Conservation (phyloP, 345 rosid genomes). For the Turnera subulata region DNA sequence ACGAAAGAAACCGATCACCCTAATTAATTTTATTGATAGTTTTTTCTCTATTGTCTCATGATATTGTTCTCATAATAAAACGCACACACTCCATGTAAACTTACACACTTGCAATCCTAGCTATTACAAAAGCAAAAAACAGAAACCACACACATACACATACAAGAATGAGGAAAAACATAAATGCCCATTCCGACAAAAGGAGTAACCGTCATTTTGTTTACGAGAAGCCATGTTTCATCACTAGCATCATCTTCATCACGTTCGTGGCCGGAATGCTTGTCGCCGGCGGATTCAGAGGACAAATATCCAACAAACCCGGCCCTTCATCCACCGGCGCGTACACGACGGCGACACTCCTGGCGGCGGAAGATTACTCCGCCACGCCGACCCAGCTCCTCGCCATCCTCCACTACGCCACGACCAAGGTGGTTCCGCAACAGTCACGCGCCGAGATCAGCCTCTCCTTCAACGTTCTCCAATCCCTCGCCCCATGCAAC, state of each 20-base stretch:
- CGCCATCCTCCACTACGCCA: slow-evolving; percentile 73
- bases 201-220: slow-evolving; percentile 2
- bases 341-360: not conserved
- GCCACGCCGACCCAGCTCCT: slow-evolving; percentile 53
- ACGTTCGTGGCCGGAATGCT: not conserved
- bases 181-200: not conserved
- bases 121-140: not conserved
- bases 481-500: slow-evolving; percentile 45
- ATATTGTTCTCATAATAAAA: not conserved
- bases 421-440: slow-evolving; percentile 51
- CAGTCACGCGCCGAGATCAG: slow-evolving; percentile 51
- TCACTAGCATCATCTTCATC: not conserved
- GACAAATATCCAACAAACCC: not conserved
- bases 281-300: not conserved
- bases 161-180: slow-evolving; percentile 11
- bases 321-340: not conserved
- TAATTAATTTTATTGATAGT: too few species aligned
- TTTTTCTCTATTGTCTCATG: not conserved
- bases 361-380: slow-evolving; percentile 22
- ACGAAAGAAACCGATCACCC: not conserved
- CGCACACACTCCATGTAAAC: not conserved
- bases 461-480: slow-evolving; percentile 51
- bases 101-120: too few species aligned
- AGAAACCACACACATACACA: not conserved
- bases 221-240: slow-evolving; percentile 4